Base-by-base conservation (phyloP, 495 filamentous ascomycete species). In the Penicillium nucicola region DNA sequence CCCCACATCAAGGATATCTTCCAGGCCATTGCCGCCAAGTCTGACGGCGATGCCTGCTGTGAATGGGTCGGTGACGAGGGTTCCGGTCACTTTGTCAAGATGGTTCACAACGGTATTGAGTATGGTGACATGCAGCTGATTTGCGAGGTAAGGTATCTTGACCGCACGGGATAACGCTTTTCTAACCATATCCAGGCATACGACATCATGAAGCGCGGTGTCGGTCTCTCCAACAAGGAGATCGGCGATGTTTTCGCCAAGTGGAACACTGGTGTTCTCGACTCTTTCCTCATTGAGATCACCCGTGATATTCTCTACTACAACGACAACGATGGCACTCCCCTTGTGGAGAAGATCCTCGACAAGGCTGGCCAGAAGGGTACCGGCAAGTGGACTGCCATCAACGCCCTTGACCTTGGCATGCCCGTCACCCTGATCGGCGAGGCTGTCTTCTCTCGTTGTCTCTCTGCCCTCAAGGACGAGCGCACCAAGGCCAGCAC, bases 101-200 rank as follows among this genome's bases (percentile, higher is more conserved):
- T 98, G 95, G 93, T 98, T 51, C 93, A 98, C 86, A 98, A 98
- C 72, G 93, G 93, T 82, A 98, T 98, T 66, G 93, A 98, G 77
- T 98, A 98, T 68, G 93, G 93, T 85, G 93, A 98, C 75, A 98
- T 98, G 93, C 93, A 98, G 82, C 79, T 98, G 69, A 98, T 98
- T 72, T 95, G 88, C 75, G 93, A 98, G 86, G 93, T 97, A 60
- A 55, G 57, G 25, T 44, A 30, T 33, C 30, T 36, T 31, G 45
- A 31, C 18, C 14, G 13, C 28, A 18, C 48, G 28, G 23, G 13
- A 25, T 42, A 25, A 18, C n/a, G 19, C 12, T 32, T 13, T 30
- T 15, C 30, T 22, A 30, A 45, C 12, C 5, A 25, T 22, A 19
- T 34, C 18, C 62, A 98, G 93, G 93, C 95, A 55, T 98, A 98